Evolutionary conservation across 2,329 filamentous ascomycete species (phyloP), one percentile per base, ranked within the genome.

Genomic region (Penicillium sp.): DNA sequence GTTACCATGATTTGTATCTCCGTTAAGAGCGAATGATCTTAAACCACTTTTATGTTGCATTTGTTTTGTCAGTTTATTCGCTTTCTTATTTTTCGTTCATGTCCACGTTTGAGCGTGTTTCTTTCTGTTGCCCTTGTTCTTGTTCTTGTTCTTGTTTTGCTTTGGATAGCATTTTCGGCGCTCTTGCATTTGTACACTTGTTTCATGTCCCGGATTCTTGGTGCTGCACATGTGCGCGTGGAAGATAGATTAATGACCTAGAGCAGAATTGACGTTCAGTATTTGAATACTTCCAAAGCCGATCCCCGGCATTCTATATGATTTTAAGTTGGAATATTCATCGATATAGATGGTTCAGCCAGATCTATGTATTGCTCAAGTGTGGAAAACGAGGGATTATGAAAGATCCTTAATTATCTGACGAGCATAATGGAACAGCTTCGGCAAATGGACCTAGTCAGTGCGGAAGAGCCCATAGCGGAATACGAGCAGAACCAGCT

Each of bases 1-100:
- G 23, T 23, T 55, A 29, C 49, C 44, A 54, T 33, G 54, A 54
- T 42, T 23, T 47, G 41, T 47, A 48, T 53, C 6, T 35, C n/a
- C 26, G 31, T 12, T 14, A 47, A 51, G 45, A 56, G 53, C 49
- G 54, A 31, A 15, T 46, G 6, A 37, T 45, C 20, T 22, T 26
- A 29, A 33, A 22, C 12, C 20, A 18, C 29, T 20, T 47, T 43
- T 49, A 23, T 47, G 18, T 45, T 37, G 33, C 46, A 50, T 42
- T 6, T 37, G 49, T 57, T 43, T 7, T 35, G 23, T 23, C 18
- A 22, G n/a, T 22, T n/a, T 7, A 7, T 7, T 7, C 15, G 4
- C 33, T 2, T 37, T 40, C 43, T 35, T 41, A 5, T 47, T 22
- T 29, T 7, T 12, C 5, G 22, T 46, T 29, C 15, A 27, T 12